Percentiles rank a stretch among this genome's conserved stretches.
phyloP scores from a whole-genome alignment of 1,284 basidiomycete species.

The Coniferiporia weirii region DNA sequence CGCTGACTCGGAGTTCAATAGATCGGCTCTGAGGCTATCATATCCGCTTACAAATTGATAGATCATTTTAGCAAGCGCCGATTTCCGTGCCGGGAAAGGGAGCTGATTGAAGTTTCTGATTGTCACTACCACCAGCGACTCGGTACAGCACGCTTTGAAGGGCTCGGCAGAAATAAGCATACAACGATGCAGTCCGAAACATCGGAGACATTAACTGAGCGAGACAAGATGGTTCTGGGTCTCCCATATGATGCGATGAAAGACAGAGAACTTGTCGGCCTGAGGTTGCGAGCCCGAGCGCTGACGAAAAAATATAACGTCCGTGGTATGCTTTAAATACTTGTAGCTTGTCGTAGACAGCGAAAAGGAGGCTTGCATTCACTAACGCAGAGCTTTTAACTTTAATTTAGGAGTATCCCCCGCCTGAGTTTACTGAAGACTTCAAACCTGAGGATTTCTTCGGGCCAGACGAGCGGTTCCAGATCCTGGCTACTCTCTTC shows the following conservation, averaged over 20 bases:
- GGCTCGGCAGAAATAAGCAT: too few species aligned
- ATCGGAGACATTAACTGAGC: not conserved
- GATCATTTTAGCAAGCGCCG: too few species aligned
- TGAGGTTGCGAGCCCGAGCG: not conserved
- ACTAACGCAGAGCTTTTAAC: not conserved
- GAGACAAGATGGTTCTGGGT: not conserved
- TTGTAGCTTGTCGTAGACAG: not conserved
- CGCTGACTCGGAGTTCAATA: too few species aligned
- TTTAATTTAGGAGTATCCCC: not conserved
- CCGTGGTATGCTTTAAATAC: not conserved
- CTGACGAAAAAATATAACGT: conserved; percentile 7
- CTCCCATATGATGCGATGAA: conserved; percentile 2
- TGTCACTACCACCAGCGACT: too few species aligned
- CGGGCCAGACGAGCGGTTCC: conserved; percentile 8
- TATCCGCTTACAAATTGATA: too few species aligned
- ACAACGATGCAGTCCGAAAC: not conserved
- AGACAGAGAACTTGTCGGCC: conserved; percentile 1
- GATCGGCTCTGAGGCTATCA: too few species aligned
- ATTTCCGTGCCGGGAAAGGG: too few species aligned
- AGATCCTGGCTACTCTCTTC: conserved; percentile 4
- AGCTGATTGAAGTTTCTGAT: too few species aligned
- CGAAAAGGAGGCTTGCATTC: not conserved
- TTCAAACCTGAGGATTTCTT: conserved; percentile 3
- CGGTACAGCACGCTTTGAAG: too few species aligned
- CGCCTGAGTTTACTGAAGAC: not conserved